Percentiles rank a stretch among this genome's conserved stretches.
phyloP scores from a whole-genome alignment of 306 rosid species.

The Rosa chinensis region DNA sequence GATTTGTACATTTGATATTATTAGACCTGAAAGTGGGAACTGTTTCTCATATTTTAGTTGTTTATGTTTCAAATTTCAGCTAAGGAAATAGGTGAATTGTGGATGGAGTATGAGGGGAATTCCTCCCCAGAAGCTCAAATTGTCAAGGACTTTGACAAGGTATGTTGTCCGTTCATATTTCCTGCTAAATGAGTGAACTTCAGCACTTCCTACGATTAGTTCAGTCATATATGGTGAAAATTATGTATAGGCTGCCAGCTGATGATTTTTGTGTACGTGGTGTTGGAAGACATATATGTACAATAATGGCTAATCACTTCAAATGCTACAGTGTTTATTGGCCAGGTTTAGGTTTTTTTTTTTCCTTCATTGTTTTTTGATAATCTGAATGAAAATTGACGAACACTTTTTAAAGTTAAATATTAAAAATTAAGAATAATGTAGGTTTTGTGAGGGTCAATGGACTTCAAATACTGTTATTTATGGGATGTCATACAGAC shows the following conservation, averaged over 20 bases:
- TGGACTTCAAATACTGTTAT: not conserved
- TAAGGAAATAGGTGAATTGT: slow-evolving; percentile 69
- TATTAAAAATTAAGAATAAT: not conserved
- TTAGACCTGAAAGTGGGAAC: slow-evolving; percentile 8
- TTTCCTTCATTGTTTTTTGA: not conserved
- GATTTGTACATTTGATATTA: not conserved
- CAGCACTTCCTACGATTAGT: slow-evolving; percentile 7
- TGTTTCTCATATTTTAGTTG: slow-evolving; percentile 21
- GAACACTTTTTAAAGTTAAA: not conserved
- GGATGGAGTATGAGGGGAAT: slow-evolving; percentile 83
- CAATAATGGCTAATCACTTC: not conserved
- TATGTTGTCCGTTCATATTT: slow-evolving; percentile 24
- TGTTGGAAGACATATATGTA: not conserved
- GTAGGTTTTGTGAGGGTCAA: not conserved
- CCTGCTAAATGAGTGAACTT: slow-evolving; percentile 19
- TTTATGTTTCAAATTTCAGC: slow-evolving; percentile 43
- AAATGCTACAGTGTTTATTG: not conserved
- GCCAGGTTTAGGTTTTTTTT: not conserved
- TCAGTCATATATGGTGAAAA: not conserved
- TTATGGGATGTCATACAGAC: not conserved
- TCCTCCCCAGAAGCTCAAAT: slow-evolving; percentile 84
- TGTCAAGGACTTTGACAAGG: slow-evolving; percentile 93
- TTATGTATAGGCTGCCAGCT: not conserved
- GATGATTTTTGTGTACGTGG: not conserved
- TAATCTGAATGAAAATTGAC: not conserved